phyloP scores from a whole-genome alignment of 2,329 filamentous ascomycete species.

The Neonectria ditissima region DNA sequence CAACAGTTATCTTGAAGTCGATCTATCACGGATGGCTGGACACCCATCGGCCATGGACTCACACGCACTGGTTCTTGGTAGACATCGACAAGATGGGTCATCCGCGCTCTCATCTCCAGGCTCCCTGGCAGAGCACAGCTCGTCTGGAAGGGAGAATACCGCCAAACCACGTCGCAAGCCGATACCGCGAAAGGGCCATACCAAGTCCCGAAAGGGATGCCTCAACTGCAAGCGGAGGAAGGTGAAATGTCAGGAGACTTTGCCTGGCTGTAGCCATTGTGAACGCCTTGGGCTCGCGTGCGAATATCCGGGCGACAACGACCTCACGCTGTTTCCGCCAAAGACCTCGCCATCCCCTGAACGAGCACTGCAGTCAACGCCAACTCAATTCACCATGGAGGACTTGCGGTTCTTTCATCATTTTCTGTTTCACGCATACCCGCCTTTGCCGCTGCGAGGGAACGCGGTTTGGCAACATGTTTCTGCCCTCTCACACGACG shows the following conservation, averaged over 20 bases:
- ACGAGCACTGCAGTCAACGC: slow-evolving; percentile 19
- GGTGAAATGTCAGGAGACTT: slow-evolving; percentile 38
- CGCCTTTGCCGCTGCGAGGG: slow-evolving; percentile 49
- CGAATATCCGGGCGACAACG: slow-evolving; percentile 24
- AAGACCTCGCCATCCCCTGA: slow-evolving; percentile 2
- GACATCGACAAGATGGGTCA: not conserved
- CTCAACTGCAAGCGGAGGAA: slow-evolving; percentile 39
- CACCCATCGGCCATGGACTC: not conserved
- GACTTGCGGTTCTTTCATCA: slow-evolving; percentile 65
- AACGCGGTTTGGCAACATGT: slow-evolving; percentile 50
- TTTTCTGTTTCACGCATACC: slow-evolving; percentile 58
- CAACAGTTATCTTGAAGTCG: not conserved
- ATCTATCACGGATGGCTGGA: not conserved
- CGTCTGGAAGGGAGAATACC: not conserved
- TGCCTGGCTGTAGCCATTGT: slow-evolving; percentile 33
- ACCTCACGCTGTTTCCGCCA: not conserved
- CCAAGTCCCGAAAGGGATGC: slow-evolving; percentile 36
- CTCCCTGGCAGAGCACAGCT: slow-evolving; percentile 5
- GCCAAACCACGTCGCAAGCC: slow-evolving; percentile 13
- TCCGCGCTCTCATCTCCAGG: not conserved
- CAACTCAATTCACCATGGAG: slow-evolving; percentile 51
- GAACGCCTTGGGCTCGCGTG: slow-evolving; percentile 32
- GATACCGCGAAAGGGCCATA: slow-evolving; percentile 30
- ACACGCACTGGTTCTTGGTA: not conserved
- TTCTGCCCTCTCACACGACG: slow-evolving; percentile 49